Conservation (phyloP, 1,284 basidiomycete species). For the Leccinum subspadiceum region DNA sequence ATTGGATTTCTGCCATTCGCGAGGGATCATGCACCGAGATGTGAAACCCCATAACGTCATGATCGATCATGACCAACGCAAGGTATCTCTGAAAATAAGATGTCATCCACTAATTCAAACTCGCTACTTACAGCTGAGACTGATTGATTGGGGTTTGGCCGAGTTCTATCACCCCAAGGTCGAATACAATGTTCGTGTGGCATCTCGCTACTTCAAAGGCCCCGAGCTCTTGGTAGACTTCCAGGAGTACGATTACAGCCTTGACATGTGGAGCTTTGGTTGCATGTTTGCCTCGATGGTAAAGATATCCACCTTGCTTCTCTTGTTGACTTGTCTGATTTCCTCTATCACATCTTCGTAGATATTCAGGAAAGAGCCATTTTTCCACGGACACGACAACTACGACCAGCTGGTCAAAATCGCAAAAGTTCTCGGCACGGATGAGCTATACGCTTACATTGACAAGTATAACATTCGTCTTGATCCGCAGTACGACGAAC, state of each 20-base stretch:
- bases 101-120: slow-evolving; percentile 11
- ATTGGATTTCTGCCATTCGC: slow-evolving; percentile 96
- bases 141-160: slow-evolving; percentile 99
- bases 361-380: slow-evolving; percentile 99
- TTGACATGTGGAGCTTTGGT: slow-evolving; percentile 98
- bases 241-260: slow-evolving; percentile 95
- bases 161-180: slow-evolving; percentile 99
- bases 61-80: slow-evolving; percentile 97
- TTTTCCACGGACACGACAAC: slow-evolving; percentile 99
- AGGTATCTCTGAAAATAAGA: slow-evolving; percentile 50
- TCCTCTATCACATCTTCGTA: slow-evolving; percentile 33
- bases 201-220: slow-evolving; percentile 97
- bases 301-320: slow-evolving; percentile 21
- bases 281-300: slow-evolving; percentile 99
- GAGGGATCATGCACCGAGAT: slow-evolving; percentile 99
- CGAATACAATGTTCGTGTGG: slow-evolving; percentile 97
- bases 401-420: slow-evolving; percentile 99
- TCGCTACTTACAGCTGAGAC: slow-evolving; percentile 62
- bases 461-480: slow-evolving; percentile 95
- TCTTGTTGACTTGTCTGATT: background rate
- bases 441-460: slow-evolving; percentile 87
- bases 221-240: slow-evolving; percentile 97
- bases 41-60: slow-evolving; percentile 99
- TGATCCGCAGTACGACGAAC: slow-evolving; percentile 87
- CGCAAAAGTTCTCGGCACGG: slow-evolving; percentile 95